Evolutionary conservation across 441 rosid genomes (phyloP).

Genomic region (Mallotus repandus): DNA sequence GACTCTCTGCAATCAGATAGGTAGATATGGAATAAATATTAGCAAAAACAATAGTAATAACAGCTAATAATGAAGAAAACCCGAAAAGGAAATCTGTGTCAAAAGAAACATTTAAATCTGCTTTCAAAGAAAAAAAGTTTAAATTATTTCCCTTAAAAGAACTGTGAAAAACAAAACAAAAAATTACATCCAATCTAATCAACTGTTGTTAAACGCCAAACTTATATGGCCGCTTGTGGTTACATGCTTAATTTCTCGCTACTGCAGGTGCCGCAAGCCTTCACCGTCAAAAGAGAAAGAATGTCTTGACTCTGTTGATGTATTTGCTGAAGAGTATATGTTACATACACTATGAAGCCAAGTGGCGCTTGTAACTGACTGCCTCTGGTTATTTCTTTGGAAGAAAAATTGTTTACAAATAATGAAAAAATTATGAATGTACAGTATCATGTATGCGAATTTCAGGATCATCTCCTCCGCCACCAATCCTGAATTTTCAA

Average conservation of each 20-base stretch:
- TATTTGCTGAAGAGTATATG: background rate
- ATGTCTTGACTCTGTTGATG: background rate
- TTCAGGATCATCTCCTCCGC: slow-evolving; percentile 38
- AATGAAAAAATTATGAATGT: slow-evolving; percentile 27
- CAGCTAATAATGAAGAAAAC: no score
- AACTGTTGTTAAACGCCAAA: background rate
- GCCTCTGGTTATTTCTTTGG: slow-evolving; percentile 19
- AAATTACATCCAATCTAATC: background rate
- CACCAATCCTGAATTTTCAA: slow-evolving; percentile 94
- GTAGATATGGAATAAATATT: no score
- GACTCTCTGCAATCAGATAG: no score
- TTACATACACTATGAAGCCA: slow-evolving; percentile 12
- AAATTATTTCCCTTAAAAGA: no score
- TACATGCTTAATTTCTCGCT: background rate
- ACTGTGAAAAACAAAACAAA: background rate
- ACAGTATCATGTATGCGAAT: slow-evolving; percentile 25
- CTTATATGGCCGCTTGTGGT: background rate
- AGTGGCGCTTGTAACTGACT: slow-evolving; percentile 4
- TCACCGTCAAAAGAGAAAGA: slow-evolving; percentile 8
- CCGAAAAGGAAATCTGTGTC: no score
- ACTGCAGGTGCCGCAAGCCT: background rate
- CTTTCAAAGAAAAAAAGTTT: no score
- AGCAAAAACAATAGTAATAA: no score
- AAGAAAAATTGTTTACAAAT: slow-evolving; percentile 3
- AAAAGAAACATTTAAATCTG: no score